Base-by-base conservation (phyloP, 108 stramenopile species). In the Skeletonema potamos region DNA sequence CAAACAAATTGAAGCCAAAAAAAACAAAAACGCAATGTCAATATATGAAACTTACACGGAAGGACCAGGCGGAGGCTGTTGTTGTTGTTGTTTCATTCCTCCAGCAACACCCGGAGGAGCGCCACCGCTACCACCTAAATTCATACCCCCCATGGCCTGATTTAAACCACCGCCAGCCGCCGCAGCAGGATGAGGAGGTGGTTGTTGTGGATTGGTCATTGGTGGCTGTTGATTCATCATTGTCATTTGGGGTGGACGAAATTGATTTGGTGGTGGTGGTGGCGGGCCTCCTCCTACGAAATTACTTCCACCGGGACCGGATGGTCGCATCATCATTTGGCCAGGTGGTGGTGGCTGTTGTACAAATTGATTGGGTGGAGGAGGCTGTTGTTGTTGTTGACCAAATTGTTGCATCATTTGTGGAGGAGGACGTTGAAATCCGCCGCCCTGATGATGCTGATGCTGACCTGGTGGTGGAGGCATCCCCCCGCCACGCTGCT, bases 141-240 rank as follows among this genome's bases (percentile, higher is more conserved):
- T 68, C 84, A 87, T 85, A 41, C 72, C 72, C 33, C 44, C 70
- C 82, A 87, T 83, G 41, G 74, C 86, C 27, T 83, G 77, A 70
- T 85, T 85, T 15, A 87, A 44, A 29, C 37, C 43, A 37, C 15
- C 43, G n/a, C n/a, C n/a, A n/a, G n/a, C n/a, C n/a, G n/a, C n/a
- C n/a, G n/a, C n/a, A n/a, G n/a, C n/a, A n/a, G n/a, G n/a, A 29
- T 30, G 61, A 55, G 62, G 51, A 36, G 60, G 62, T 41, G 62
- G 72, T 20, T 51, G 48, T 22, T 51, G 48, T 5, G 48, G 48
- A 51, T 51, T 51, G 18, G 48, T 51, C 48, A 51, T 51, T 51
- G 48, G 48, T 1, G 48, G 48, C 4, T 4, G 44, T 6, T 41
- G 39, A 11, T 13, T 41, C 13, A 18, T 18, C 71, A n/a, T 28